Conservation (phyloP, 495 filamentous ascomycete genomes). For the Lasiosphaeriaceae sp. region DNA sequence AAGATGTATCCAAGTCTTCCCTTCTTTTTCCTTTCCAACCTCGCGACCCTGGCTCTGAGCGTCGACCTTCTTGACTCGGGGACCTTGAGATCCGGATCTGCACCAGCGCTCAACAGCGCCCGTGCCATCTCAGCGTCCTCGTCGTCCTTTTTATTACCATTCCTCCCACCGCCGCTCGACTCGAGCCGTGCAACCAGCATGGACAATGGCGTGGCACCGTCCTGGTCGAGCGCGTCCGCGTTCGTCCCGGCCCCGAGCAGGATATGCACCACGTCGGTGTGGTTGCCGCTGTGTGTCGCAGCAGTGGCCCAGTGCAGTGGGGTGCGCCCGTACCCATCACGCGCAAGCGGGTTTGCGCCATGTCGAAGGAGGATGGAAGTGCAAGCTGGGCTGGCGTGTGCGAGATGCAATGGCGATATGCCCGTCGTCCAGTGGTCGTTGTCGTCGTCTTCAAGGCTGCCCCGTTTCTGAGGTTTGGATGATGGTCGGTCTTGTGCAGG, state of each 20-base stretch:
- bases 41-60: no score
- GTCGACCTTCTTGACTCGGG: background rate
- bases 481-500: background rate
- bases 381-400: constrained; percentile 6
- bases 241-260: constrained; percentile 12
- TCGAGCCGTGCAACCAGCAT: constrained; percentile 1
- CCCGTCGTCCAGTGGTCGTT: background rate
- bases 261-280: constrained; percentile 7
- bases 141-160: background rate
- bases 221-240: constrained; percentile 2
- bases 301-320: constrained; percentile 19
- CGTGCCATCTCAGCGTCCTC: constrained; percentile 3
- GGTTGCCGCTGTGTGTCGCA: background rate
- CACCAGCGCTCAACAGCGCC: constrained; percentile 1
- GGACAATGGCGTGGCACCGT: constrained; percentile 6
- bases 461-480: background rate
- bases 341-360: constrained; percentile 5
- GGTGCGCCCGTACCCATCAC: constrained; percentile 12
- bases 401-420: constrained; percentile 20
- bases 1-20: background rate
- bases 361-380: constrained; percentile 4
- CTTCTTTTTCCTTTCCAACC: background rate
- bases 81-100: constrained; percentile 3
- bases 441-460: background rate
- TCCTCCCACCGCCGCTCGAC: background rate